Conservation (phyloP, 306 rosid species). For the Mimosa bimucronata region DNA sequence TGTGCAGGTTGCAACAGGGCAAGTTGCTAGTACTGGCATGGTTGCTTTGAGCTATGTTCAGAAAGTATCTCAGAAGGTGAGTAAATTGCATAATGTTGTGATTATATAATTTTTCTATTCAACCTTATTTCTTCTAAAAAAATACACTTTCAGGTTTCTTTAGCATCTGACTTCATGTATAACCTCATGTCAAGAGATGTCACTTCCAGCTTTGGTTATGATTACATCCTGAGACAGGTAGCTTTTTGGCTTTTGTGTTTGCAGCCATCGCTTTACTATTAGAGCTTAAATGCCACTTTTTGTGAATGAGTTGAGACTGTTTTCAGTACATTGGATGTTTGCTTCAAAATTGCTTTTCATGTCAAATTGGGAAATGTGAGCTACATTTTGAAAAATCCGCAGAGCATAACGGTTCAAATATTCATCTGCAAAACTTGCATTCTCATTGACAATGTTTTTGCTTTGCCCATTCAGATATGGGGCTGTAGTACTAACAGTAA, state of each 20-base stretch:
- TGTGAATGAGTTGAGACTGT: conserved; percentile 18
- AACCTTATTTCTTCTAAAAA: neutral
- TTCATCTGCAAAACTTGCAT: neutral
- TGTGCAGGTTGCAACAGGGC: conserved; percentile 91
- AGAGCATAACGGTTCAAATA: neutral
- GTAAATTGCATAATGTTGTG: conserved; percentile 23
- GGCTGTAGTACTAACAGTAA: neutral
- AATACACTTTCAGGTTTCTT: conserved; percentile 68
- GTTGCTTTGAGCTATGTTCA: conserved; percentile 93
- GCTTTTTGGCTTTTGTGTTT: conserved; percentile 14
- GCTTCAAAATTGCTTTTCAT: neutral
- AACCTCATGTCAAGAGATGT: conserved; percentile 89
- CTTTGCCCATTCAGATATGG: neutral
- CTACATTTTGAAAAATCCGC: neutral
- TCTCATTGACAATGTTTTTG: neutral
- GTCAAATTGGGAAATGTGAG: neutral
- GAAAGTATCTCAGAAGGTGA: conserved; percentile 93
- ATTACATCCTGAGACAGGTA: conserved; percentile 96
- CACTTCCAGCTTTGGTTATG: conserved; percentile 87
- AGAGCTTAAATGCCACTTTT: neutral
- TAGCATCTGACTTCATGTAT: conserved; percentile 88
- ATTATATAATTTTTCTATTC: conserved; percentile 15
- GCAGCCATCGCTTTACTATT: conserved; percentile 11
- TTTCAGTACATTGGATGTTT: conserved; percentile 11
- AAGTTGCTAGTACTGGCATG: conserved; percentile 95